Conservation (phyloP, 257 asterid species). For the Sherardia arvensis region DNA sequence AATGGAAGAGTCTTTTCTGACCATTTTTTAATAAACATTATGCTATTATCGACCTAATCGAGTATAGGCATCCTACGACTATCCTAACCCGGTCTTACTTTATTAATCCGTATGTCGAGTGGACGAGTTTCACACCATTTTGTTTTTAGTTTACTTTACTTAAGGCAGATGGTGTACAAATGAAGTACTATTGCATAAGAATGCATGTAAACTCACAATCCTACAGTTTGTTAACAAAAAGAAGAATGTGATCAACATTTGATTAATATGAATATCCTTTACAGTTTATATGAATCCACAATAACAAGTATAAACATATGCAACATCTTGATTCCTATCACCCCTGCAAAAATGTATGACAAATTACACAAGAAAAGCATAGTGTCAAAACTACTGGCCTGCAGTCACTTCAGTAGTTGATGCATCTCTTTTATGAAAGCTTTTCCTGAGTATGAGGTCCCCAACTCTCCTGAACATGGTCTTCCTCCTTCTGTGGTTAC, state of each 20-base stretch:
- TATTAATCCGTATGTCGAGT: no score
- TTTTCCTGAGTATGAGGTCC: constrained; percentile 42
- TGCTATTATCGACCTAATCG: no score
- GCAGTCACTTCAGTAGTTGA: constrained; percentile 13
- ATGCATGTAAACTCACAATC: background rate
- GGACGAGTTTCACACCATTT: background rate
- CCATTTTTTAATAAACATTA: no score
- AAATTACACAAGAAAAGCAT: constrained; percentile 5
- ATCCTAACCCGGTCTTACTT: no score
- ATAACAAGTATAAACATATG: background rate
- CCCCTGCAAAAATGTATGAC: background rate
- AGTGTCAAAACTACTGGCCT: background rate
- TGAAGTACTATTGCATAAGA: no score
- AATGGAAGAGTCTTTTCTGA: no score
- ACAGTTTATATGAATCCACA: background rate
- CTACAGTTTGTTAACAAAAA: background rate
- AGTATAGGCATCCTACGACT: no score
- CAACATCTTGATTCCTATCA: background rate
- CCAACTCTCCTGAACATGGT: constrained; percentile 63
- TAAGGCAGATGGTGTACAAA: background rate
- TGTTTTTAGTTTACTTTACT: background rate
- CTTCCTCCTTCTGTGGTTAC: constrained; percentile 26
- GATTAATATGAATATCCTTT: no score
- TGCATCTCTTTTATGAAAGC: constrained; percentile 32
- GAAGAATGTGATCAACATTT: background rate